Conservation (phyloP, 2,329 filamentous ascomycete genomes). For the Neophaeococcomyces mojaviensis region DNA sequence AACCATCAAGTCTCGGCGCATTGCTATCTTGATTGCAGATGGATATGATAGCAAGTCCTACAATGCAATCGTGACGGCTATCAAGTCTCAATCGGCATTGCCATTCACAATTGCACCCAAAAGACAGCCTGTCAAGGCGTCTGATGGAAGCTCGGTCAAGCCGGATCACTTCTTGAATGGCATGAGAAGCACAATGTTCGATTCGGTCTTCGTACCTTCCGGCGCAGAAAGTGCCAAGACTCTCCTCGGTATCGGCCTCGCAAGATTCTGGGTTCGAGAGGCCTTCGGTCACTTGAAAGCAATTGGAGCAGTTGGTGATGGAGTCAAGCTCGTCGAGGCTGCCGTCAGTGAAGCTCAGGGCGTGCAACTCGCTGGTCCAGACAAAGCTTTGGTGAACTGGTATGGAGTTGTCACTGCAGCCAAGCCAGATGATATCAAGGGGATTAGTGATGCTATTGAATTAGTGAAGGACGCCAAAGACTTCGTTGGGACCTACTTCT, state of each 20-base stretch:
- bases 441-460: slow-evolving; percentile 47
- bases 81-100: slow-evolving; percentile 56
- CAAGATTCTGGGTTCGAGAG: slow-evolving; percentile 69
- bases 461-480: slow-evolving; percentile 60
- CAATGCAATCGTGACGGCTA: slow-evolving; percentile 55
- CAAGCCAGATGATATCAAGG: slow-evolving; percentile 38
- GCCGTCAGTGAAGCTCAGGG: slow-evolving; percentile 38
- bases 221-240: slow-evolving; percentile 58
- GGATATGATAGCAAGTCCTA: slow-evolving; percentile 65
- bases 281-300: slow-evolving; percentile 76
- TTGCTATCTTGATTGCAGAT: slow-evolving; percentile 71
- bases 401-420: slow-evolving; percentile 70
- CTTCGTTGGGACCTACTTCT: slow-evolving; percentile 66
- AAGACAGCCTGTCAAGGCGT: slow-evolving; percentile 51
- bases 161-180: slow-evolving; percentile 76
- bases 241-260: slow-evolving; percentile 62
- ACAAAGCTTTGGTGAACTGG: slow-evolving; percentile 52
- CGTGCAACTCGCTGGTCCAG: slow-evolving; percentile 41
- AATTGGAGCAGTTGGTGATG: slow-evolving; percentile 69
- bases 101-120: slow-evolving; percentile 66
- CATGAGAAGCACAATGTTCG: slow-evolving; percentile 69
- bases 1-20: slow-evolving; percentile 62
- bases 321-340: slow-evolving; percentile 53
- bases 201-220: slow-evolving; percentile 69
- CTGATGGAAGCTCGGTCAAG: slow-evolving; percentile 40